Evolutionary conservation across 2,329 filamentous ascomycete species (phyloP).

Genomic region (Elsinoe fawcettii): DNA sequence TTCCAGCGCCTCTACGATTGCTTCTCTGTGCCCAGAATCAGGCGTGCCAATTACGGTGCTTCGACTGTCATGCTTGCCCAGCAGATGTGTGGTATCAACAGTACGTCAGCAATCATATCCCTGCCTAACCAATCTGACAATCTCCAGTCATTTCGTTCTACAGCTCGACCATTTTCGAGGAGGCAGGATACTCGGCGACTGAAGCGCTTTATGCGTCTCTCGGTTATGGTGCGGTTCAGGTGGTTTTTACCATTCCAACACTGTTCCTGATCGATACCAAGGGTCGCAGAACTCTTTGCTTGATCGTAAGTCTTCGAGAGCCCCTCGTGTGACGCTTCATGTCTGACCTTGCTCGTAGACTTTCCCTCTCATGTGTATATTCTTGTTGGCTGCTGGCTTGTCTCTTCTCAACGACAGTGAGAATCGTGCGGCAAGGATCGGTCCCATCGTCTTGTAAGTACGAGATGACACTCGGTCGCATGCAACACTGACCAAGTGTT

Average conservation of each 20-base stretch:
- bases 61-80: constrained; percentile 39
- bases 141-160: constrained; percentile 19
- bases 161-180: constrained; percentile 19
- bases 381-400: constrained; percentile 43
- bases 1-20: constrained; percentile 39
- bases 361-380: constrained; percentile 42
- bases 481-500: neutral
- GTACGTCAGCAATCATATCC: constrained; percentile 1
- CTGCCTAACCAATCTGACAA: neutral
- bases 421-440: constrained; percentile 28
- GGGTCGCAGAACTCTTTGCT: constrained; percentile 25
- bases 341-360: constrained; percentile 25
- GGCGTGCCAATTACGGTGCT: constrained; percentile 26
- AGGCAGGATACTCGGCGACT: constrained; percentile 24
- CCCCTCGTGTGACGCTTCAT: neutral
- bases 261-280: constrained; percentile 44
- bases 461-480: neutral
- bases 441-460: constrained; percentile 28
- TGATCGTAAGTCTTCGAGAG: neutral
- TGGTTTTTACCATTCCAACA: constrained; percentile 51
- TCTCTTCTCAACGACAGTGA: constrained; percentile 30
- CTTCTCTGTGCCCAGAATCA: constrained; percentile 25
- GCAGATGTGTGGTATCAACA: constrained; percentile 50
- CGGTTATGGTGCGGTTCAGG: constrained; percentile 53
- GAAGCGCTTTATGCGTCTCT: constrained; percentile 46